These are phyloP conservation scores for Paecilomyces sp. DNA, from an alignment of 2,329 filamentous ascomycete genomes.

Conservation along the genomic window DNA sequence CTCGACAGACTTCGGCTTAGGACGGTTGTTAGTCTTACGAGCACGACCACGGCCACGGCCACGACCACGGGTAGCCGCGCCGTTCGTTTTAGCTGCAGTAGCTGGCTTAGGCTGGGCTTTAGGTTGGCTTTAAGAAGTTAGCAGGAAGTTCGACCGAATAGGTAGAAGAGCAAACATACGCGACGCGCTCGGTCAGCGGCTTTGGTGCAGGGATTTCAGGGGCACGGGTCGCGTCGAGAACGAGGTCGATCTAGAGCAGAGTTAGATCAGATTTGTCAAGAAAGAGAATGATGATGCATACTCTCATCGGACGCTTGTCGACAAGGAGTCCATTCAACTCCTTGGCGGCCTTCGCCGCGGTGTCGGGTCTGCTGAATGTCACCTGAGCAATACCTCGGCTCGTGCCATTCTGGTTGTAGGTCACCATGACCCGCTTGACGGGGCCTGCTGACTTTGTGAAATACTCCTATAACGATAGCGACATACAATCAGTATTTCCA, in stretches of 20 bases:
- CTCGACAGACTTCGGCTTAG: conserved; percentile 80
- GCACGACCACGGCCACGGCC: conserved; percentile 45
- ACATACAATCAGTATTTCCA: conserved; percentile 38
- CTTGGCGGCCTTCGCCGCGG: conserved; percentile 75
- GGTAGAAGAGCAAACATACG: conserved; percentile 42
- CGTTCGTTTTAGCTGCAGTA: conserved; percentile 59
- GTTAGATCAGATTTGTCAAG: conserved; percentile 10
- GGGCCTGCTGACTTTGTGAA: conserved; percentile 80
- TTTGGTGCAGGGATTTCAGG: conserved; percentile 62
- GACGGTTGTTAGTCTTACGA: conserved; percentile 54
- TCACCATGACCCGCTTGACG: conserved; percentile 84
- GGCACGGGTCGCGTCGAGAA: conserved; percentile 69
- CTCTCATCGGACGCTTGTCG: conserved; percentile 86
- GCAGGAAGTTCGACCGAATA: background rate
- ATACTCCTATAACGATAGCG: conserved; percentile 74
- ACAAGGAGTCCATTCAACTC: conserved; percentile 84
- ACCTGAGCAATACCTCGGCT: conserved; percentile 92
- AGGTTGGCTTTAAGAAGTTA: conserved; percentile 39
- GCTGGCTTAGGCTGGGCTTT: conserved; percentile 78
- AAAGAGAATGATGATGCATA: conserved; percentile 33
- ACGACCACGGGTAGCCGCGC: conserved; percentile 44
- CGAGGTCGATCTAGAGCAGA: conserved; percentile 68
- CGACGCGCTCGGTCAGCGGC: conserved; percentile 76
- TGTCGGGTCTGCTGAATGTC: conserved; percentile 72
- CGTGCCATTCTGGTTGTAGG: conserved; percentile 84